These are phyloP conservation scores for Penicillium hesseltinei DNA, from an alignment of 2,329 filamentous ascomycete species.

Conservation along the genomic window DNA sequence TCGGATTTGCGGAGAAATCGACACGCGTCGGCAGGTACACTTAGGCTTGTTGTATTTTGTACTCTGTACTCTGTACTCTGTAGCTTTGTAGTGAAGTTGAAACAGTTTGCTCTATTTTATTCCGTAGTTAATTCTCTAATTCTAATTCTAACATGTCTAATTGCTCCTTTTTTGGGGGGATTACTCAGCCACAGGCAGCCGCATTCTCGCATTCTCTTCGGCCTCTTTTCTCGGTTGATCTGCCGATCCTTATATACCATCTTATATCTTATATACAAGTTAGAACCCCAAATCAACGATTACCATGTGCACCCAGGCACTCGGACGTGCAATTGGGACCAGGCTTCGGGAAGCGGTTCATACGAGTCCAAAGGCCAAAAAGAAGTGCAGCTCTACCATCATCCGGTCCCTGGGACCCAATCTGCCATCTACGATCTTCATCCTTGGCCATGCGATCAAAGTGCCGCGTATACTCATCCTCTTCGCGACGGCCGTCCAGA, in stretches of 20 bases:
- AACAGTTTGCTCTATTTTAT: neutral
- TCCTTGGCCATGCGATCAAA: neutral
- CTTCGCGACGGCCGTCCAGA: neutral
- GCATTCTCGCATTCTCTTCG: conserved; percentile 14
- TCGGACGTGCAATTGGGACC: neutral
- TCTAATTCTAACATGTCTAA: neutral
- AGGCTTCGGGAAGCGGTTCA: neutral
- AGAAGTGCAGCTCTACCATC: neutral
- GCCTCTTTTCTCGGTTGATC: neutral
- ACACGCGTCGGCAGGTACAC: conserved; percentile 2
- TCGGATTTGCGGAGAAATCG: conserved; percentile 8
- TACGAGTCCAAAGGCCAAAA: neutral
- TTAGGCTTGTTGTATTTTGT: neutral
- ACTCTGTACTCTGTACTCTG: neutral
- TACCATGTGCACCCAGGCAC: neutral
- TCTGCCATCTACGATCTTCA: conserved; percentile 3
- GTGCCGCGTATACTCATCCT: neutral
- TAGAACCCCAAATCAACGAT: neutral
- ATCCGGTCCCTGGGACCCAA: neutral
- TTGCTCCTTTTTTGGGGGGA: neutral
- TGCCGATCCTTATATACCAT: neutral
- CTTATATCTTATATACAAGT: too few relatives aligned
- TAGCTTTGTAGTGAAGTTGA: too few relatives aligned
- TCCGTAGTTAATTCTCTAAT: neutral
- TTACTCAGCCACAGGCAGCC: conserved; percentile 28